Conservation (phyloP, 108 stramenopile species). For the Discostella pseudostelligera region DNA sequence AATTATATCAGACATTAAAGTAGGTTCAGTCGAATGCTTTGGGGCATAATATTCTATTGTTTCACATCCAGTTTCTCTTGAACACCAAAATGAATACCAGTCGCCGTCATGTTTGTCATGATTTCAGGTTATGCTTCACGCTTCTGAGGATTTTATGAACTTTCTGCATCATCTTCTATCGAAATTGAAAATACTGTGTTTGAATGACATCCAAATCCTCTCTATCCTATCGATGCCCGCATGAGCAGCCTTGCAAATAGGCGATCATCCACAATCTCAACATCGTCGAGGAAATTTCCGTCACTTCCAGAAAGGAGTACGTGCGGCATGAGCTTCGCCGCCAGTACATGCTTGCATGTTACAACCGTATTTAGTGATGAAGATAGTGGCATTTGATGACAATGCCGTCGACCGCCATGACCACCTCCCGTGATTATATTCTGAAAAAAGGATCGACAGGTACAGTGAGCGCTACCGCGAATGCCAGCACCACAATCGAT, state of each 20-base stretch:
- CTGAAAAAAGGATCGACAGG: slow-evolving; percentile 38
- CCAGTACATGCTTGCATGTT: slow-evolving; percentile 41
- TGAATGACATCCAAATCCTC: too few species aligned
- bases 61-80: too few species aligned
- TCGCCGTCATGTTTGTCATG: too few species aligned
- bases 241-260: slow-evolving; percentile 31
- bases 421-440: slow-evolving; percentile 24
- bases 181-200: too few species aligned
- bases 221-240: slow-evolving; percentile 31
- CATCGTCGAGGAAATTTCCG: slow-evolving; percentile 7
- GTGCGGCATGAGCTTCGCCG: slow-evolving; percentile 44
- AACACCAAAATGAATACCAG: too few species aligned
- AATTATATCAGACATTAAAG: too few species aligned
- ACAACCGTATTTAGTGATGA: neutral
- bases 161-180: neutral
- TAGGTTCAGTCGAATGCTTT: too few species aligned
- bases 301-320: slow-evolving; percentile 19
- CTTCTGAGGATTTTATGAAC: too few species aligned
- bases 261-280: slow-evolving; percentile 35
- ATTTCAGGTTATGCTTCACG: too few species aligned
- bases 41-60: too few species aligned
- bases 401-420: neutral
- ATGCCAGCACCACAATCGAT: neutral
- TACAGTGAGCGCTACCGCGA: slow-evolving; percentile 35
- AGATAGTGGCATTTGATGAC: too few species aligned